Evolutionary conservation across 148 eudicot species (phyloP).

Genomic region (Talinum fruticosum): DNA sequence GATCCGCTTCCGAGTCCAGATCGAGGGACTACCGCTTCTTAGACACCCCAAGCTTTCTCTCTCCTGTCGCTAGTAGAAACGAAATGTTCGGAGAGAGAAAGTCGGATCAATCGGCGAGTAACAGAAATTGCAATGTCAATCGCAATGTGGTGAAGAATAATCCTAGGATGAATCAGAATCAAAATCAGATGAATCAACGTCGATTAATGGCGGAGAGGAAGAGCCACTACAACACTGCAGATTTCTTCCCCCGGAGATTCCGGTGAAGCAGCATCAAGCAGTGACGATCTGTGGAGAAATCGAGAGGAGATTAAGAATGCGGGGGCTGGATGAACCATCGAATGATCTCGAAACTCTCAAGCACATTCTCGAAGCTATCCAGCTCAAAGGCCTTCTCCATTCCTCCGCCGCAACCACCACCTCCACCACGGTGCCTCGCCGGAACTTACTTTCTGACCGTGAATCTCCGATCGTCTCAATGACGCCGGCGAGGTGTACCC

Average conservation of each 20-base stretch:
- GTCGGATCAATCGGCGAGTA: slow-evolving; percentile 14
- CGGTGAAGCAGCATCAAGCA: slow-evolving; percentile 38
- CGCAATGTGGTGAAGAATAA: slow-evolving; percentile 2
- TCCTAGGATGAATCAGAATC: not conserved
- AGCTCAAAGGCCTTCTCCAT: slow-evolving; percentile 83
- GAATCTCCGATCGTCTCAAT: slow-evolving; percentile 59
- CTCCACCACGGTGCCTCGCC: not conserved
- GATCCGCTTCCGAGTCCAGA: slow-evolving; percentile 91
- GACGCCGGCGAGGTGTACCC: slow-evolving; percentile 33
- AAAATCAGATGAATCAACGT: slow-evolving; percentile 10
- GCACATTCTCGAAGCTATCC: slow-evolving; percentile 84
- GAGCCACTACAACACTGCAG: slow-evolving; percentile 63
- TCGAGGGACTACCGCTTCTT: slow-evolving; percentile 41
- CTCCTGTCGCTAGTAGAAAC: slow-evolving; percentile 16
- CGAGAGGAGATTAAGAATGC: slow-evolving; percentile 54
- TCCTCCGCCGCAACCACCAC: slow-evolving; percentile 15
- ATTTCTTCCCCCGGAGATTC: slow-evolving; percentile 50
- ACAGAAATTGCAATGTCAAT: slow-evolving; percentile 14
- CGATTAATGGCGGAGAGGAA: slow-evolving; percentile 43
- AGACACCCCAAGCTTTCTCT: slow-evolving; percentile 19
- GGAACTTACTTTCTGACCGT: slow-evolving; percentile 45
- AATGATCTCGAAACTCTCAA: slow-evolving; percentile 78
- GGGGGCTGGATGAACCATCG: slow-evolving; percentile 75
- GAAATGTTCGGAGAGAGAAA: slow-evolving; percentile 11
- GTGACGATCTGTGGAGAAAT: slow-evolving; percentile 58